Conservation (phyloP, 371 early-diverging fungal genomes). For the Phascolomyces articulosus region DNA sequence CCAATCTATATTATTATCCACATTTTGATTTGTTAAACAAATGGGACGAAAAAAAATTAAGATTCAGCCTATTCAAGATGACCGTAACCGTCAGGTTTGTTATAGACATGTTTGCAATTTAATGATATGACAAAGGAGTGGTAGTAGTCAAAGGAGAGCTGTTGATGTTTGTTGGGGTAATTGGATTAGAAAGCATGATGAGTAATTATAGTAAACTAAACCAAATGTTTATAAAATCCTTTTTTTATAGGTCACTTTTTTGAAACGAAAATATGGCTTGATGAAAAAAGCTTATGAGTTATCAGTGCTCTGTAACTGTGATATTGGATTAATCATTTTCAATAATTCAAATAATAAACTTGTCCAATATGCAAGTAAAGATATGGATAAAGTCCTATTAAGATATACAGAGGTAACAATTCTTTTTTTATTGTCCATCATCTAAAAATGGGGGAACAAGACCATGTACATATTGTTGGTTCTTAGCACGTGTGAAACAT, state of each 20-base stretch:
- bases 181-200: too few species aligned
- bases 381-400: constrained; percentile 91
- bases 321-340: constrained; percentile 95
- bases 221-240: too few species aligned
- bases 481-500: background rate
- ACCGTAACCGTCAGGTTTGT: constrained; percentile 89
- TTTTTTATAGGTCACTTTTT: constrained; percentile 91
- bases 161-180: too few species aligned
- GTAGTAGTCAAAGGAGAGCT: too few species aligned
- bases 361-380: constrained; percentile 88
- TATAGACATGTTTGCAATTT: constrained; percentile 1
- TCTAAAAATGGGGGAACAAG: constrained; percentile 2
- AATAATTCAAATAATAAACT: constrained; percentile 86
- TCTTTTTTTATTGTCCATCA: too few species aligned
- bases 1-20: background rate
- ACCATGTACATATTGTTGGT: background rate
- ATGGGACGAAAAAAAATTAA: constrained; percentile 98
- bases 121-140: too few species aligned
- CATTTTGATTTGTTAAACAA: background rate
- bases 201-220: too few species aligned
- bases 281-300: constrained; percentile 99
- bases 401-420: constrained; percentile 81
- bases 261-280: constrained; percentile 97
- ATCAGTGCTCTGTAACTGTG: constrained; percentile 95
- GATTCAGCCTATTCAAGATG: constrained; percentile 93